These are phyloP conservation scores for Vitis rotundifolia DNA, from an alignment of 164 flowering plant species.

Conservation along the genomic window DNA sequence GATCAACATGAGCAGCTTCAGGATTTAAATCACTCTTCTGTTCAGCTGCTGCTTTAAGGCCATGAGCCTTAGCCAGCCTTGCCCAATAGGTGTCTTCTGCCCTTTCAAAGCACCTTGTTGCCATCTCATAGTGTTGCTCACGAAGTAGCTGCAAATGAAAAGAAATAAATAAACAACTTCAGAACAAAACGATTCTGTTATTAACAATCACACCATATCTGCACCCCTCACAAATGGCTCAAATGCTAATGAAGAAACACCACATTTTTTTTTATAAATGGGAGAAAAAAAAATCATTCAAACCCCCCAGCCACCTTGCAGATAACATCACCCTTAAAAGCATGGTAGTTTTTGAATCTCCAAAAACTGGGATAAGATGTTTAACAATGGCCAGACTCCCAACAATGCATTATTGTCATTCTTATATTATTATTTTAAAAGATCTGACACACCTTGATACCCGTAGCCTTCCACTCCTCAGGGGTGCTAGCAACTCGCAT, in stretches of 20 bases:
- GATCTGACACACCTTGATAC: slow-evolving; percentile 48
- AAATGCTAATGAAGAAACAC: no score
- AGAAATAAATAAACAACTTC: neutral
- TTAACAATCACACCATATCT: neutral
- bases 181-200: no score
- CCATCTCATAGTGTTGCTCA: slow-evolving; percentile 70
- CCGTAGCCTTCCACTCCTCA: slow-evolving; percentile 70
- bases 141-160: slow-evolving; percentile 43
- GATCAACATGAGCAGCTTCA: slow-evolving; percentile 30
- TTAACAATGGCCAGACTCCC: neutral
- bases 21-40: slow-evolving; percentile 38
- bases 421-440: neutral
- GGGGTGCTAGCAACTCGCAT: slow-evolving; percentile 68
- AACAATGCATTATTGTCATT: no score
- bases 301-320: no score
- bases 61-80: slow-evolving; percentile 59
- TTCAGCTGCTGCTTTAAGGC: slow-evolving; percentile 53
- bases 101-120: slow-evolving; percentile 74
- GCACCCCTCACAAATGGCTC: no score
- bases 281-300: no score
- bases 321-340: no score
- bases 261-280: no score
- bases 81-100: slow-evolving; percentile 63
- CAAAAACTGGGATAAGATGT: neutral
- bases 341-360: no score